phyloP scores from a whole-genome alignment of 768 basidiomycete species.

The Tylopilus vinaceipallidus region DNA sequence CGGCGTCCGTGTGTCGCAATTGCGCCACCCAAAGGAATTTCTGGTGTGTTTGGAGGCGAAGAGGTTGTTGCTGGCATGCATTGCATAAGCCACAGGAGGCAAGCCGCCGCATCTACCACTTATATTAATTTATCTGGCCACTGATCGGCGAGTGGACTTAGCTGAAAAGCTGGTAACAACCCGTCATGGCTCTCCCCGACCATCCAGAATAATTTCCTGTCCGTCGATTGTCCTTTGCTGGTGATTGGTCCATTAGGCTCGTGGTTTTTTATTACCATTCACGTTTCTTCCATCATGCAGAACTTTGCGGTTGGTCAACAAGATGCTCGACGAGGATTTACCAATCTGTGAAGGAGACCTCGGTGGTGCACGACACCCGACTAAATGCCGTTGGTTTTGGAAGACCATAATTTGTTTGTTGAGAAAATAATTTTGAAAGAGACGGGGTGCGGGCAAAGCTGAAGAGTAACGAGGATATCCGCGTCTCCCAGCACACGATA shows the following conservation, averaged over 20 bases:
- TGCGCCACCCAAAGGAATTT: neutral
- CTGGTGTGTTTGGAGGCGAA: conserved; percentile 1
- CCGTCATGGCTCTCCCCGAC: neutral
- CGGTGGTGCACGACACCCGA: too few species aligned
- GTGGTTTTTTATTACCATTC: neutral
- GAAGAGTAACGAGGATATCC: neutral
- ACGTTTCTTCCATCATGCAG: neutral
- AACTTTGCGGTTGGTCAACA: neutral
- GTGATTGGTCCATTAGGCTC: neutral
- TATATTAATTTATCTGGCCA: neutral
- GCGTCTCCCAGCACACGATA: neutral
- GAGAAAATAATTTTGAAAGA: neutral
- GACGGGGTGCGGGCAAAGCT: too few species aligned
- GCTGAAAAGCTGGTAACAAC: neutral
- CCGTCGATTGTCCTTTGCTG: conserved; percentile 2
- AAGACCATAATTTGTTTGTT: neutral
- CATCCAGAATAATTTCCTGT: too few species aligned
- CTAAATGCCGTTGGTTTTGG: neutral
- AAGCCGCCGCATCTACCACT: neutral
- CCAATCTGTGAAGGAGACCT: neutral
- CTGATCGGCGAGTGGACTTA: neutral
- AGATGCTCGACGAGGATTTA: neutral
- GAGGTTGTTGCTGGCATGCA: neutral
- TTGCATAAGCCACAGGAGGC: conserved; percentile 1
- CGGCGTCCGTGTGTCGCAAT: neutral